These are phyloP conservation scores for Trametopsis cervina DNA, from an alignment of 768 basidiomycete genomes.

Conservation along the genomic window DNA sequence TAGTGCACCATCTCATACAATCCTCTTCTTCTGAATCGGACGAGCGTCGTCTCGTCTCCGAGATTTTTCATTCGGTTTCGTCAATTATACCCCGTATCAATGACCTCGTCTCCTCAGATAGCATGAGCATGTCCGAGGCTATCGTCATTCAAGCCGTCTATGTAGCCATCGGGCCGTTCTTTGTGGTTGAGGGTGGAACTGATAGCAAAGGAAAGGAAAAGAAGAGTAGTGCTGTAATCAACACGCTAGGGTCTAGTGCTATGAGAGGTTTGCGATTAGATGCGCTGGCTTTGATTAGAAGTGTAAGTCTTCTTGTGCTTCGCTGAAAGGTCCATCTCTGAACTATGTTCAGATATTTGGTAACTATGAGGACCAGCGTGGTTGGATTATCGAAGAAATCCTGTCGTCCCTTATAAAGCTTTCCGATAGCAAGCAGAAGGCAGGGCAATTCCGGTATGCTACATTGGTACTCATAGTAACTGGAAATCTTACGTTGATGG, in stretches of 20 bases:
- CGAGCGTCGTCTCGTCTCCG: conserved; percentile 47
- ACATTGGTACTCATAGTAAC: background rate
- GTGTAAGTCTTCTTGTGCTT: conserved; percentile 41
- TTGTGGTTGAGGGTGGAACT: conserved; percentile 62
- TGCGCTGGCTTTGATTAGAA: conserved; percentile 77
- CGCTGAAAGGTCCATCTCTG: background rate
- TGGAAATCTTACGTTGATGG: background rate
- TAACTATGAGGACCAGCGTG: conserved; percentile 82
- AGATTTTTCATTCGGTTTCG: conserved; percentile 68
- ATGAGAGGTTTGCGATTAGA: conserved; percentile 80
- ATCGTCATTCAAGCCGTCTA: conserved; percentile 93
- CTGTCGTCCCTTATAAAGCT: conserved; percentile 83
- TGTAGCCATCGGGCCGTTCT: conserved; percentile 91
- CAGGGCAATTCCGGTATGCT: conserved; percentile 79
- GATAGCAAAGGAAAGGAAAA: conserved; percentile 51
- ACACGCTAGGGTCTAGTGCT: conserved; percentile 68
- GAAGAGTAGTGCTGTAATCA: conserved; percentile 52
- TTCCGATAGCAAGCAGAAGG: conserved; percentile 84
- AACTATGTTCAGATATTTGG: conserved; percentile 68
- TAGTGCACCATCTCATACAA: conserved; percentile 47
- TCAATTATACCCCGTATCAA: conserved; percentile 71
- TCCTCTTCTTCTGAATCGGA: conserved; percentile 27
- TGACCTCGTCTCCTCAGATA: conserved; percentile 63
- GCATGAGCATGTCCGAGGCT: conserved; percentile 76
- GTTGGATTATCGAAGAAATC: conserved; percentile 99